These are phyloP conservation scores for Trichoderma sp. DNA, from an alignment of 2,329 filamentous ascomycete species.

Conservation along the genomic window DNA sequence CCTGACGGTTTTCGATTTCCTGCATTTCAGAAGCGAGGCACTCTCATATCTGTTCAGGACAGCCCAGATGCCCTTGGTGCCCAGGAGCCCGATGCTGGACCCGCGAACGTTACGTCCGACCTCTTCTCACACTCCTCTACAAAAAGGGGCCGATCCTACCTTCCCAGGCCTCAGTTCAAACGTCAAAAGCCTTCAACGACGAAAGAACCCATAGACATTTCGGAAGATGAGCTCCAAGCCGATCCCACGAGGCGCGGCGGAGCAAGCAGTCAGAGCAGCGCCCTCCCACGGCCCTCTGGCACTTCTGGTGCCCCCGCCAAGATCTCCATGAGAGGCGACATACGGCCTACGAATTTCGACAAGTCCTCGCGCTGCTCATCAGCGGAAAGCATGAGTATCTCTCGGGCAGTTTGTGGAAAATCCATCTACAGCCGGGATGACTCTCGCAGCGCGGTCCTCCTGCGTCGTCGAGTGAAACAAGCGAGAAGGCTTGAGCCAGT, in stretches of 20 bases:
- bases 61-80: slow-evolving; percentile 36
- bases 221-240: slow-evolving; percentile 39
- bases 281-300: background rate
- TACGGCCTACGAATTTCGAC: slow-evolving; percentile 33
- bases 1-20: background rate
- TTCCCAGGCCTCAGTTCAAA: slow-evolving; percentile 30
- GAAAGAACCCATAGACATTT: slow-evolving; percentile 31
- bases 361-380: background rate
- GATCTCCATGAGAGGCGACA: slow-evolving; percentile 35
- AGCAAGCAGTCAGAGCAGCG: background rate
- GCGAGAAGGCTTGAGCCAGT: slow-evolving; percentile 22
- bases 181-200: slow-evolving; percentile 15
- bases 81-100: slow-evolving; percentile 29
- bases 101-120: slow-evolving; percentile 34
- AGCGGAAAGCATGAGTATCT: slow-evolving; percentile 27
- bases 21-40: background rate
- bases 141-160: slow-evolving; percentile 27
- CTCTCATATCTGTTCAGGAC: slow-evolving; percentile 4
- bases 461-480: slow-evolving; percentile 11
- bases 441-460: background rate
- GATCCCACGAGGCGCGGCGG: slow-evolving; percentile 1
- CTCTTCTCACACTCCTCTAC: slow-evolving; percentile 15
- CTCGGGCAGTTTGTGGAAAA: slow-evolving; percentile 35
- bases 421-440: slow-evolving; percentile 19
- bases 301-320: background rate